A percentile compares a stretch with the other conserved stretches of the same genome.
Evolutionary conservation across 768 basidiomycete species (phyloP).

Genomic region (Cystobasidium onofrii): DNA sequence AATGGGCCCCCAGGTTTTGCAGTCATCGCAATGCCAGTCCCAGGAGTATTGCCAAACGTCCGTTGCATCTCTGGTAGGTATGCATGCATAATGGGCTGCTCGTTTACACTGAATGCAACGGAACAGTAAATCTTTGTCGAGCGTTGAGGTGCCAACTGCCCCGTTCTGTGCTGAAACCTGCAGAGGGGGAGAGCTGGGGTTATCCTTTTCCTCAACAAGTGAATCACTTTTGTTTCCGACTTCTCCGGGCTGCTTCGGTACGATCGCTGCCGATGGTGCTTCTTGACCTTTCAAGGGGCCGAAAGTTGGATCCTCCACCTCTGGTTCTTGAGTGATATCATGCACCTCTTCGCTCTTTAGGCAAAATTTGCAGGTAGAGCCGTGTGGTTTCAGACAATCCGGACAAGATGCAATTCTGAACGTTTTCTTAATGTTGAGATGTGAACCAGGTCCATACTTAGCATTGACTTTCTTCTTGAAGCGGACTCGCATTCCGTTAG

Average conservation of each 20-base stretch:
- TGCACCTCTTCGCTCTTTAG: neutral
- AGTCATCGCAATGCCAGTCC: slow-evolving; percentile 33
- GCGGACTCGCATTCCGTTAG: neutral
- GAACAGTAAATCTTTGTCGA: slow-evolving; percentile 36
- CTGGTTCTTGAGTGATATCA: neutral
- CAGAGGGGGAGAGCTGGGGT: too few relatives aligned
- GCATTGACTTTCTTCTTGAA: neutral
- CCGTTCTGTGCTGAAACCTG: too few relatives aligned
- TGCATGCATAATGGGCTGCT: slow-evolving; percentile 38
- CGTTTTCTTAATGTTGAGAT: slow-evolving; percentile 30
- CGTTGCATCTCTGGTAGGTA: slow-evolving; percentile 26
- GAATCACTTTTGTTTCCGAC: neutral
- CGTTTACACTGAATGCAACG: slow-evolving; percentile 40
- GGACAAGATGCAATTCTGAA: slow-evolving; percentile 35
- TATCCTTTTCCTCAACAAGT: too few relatives aligned
- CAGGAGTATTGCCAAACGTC: slow-evolving; percentile 22
- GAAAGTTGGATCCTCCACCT: neutral
- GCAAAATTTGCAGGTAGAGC: slow-evolving; percentile 36
- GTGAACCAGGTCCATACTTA: neutral
- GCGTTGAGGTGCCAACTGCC: too few relatives aligned
- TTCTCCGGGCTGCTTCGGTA: neutral
- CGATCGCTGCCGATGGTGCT: slow-evolving; percentile 15
- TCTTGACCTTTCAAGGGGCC: neutral
- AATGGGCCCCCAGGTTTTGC: slow-evolving; percentile 28
- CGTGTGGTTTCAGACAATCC: slow-evolving; percentile 34